A percentile compares a stretch with the other conserved stretches of the same genome.
phyloP scores from a whole-genome alignment of 345 rosid species.

The Hibiscus trionum region DNA sequence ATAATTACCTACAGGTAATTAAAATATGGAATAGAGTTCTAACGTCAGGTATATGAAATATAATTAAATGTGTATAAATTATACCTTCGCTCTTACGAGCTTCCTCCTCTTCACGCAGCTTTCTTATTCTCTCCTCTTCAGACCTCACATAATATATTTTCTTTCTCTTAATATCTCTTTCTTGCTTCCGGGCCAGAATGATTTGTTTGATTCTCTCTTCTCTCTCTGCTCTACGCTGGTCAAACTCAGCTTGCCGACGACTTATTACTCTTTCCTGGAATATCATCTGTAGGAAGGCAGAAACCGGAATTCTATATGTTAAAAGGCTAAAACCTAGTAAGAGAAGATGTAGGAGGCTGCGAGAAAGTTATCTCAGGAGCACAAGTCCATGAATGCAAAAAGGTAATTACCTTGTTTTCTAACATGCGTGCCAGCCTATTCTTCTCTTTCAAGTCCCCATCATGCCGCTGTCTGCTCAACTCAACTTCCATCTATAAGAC shows the following conservation, averaged over 20 bases:
- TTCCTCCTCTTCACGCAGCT: conserved; percentile 78
- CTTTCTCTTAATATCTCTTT: conserved; percentile 69
- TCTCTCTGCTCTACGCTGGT: conserved; percentile 50
- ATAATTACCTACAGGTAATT: not conserved
- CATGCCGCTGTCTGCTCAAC: conserved; percentile 84
- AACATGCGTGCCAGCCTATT: conserved; percentile 65
- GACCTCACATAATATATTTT: conserved; percentile 49
- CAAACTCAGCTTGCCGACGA: conserved; percentile 66
- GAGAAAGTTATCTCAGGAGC: not conserved
- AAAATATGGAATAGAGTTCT: not conserved
- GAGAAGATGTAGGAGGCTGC: not conserved
- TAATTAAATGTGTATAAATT: not conserved
- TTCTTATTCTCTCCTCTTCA: conserved; percentile 67
- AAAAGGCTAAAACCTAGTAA: not conserved
- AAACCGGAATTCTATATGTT: not conserved
- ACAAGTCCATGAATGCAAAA: not conserved
- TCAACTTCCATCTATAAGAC: conserved; percentile 70
- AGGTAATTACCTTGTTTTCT: conserved; percentile 58
- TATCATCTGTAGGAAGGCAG: conserved; percentile 33
- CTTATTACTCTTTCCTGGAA: conserved; percentile 69
- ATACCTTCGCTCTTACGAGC: conserved; percentile 40
- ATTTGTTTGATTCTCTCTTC: conserved; percentile 71
- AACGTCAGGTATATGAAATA: not conserved
- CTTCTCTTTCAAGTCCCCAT: conserved; percentile 92
- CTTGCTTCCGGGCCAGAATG: conserved; percentile 55